Percentiles rank a stretch among this genome's conserved stretches.
Conservation (phyloP, 495 filamentous ascomycete species). For the Penicillium canescens region DNA sequence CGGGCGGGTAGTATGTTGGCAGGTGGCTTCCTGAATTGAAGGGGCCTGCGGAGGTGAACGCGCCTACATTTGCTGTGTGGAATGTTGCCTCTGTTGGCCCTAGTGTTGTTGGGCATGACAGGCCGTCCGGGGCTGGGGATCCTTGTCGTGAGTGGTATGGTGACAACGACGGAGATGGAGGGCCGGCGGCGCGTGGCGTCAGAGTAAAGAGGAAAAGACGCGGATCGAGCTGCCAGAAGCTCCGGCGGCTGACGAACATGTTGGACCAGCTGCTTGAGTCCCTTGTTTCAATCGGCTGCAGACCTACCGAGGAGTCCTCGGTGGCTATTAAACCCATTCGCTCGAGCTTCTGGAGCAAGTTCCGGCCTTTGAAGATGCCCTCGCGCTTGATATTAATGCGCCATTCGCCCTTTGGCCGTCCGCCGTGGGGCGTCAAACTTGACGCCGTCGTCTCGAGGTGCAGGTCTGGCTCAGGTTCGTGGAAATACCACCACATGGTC, state of each 20-base stretch:
- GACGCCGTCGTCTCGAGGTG: conserved; percentile 62
- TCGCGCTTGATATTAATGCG: conserved; percentile 79
- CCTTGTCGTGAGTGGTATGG: conserved; percentile 54
- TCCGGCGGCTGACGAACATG: conserved; percentile 78
- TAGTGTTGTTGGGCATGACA: conserved; percentile 15
- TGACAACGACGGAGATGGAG: conserved; percentile 54
- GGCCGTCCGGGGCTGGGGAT: conserved; percentile 58
- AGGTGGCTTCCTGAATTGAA: conserved; percentile 77
- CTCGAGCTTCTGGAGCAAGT: conserved; percentile 85
- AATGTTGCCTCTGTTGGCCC: conserved; percentile 23
- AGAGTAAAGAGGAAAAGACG: conserved; percentile 85
- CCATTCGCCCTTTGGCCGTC: conserved; percentile 85
- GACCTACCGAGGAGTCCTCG: conserved; percentile 74
- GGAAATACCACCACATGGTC: conserved; percentile 96
- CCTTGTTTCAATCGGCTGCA: conserved; percentile 56
- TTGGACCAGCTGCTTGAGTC: conserved; percentile 66
- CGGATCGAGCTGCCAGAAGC: conserved; percentile 92
- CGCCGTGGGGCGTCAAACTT: conserved; percentile 61
- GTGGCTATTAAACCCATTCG: conserved; percentile 84
- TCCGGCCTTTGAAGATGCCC: conserved; percentile 79
- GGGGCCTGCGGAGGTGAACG: conserved; percentile 69
- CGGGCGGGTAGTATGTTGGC: conserved; percentile 86
- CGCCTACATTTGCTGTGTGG: conserved; percentile 45
- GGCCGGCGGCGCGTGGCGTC: conserved; percentile 52
- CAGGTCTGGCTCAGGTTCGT: conserved; percentile 53